These are phyloP conservation scores for Lactifluus subvellereus DNA, from an alignment of 768 basidiomycete genomes.

Conservation along the genomic window DNA sequence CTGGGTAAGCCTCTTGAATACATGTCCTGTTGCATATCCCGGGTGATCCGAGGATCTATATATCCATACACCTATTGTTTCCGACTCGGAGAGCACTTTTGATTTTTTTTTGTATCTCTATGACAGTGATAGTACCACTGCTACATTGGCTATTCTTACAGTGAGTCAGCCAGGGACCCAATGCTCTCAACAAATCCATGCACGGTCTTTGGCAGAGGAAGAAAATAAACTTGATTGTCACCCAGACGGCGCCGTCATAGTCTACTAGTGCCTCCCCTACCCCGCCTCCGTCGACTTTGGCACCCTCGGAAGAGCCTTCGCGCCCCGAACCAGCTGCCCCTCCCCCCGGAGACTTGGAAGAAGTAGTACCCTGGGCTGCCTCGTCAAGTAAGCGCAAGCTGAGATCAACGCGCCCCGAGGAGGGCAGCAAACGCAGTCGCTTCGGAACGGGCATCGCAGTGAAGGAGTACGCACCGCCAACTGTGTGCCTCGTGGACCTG, in stretches of 20 bases:
- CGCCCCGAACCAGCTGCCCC: not conserved
- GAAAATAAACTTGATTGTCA: conserved; percentile 40
- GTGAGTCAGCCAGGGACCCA: conserved; percentile 57
- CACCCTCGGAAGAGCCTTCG: no score
- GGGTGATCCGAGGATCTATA: no score
- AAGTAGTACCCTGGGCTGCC: conserved; percentile 22
- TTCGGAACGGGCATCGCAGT: conserved; percentile 30
- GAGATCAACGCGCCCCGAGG: no score
- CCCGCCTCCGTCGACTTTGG: no score
- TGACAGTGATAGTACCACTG: no score
- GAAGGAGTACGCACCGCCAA: conserved; percentile 41
- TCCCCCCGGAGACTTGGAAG: conserved; percentile 5
- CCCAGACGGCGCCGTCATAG: conserved; percentile 18
- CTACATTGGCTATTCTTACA: conserved; percentile 22
- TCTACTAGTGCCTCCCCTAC: conserved; percentile 27
- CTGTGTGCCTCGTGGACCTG: conserved; percentile 58
- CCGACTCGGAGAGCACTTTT: no score
- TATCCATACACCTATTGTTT: no score
- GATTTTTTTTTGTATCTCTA: no score
- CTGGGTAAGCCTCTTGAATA: no score
- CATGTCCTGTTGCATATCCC: no score
- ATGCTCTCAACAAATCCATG: conserved; percentile 72
- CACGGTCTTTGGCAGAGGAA: conserved; percentile 60
- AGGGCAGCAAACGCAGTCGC: conserved; percentile 20
- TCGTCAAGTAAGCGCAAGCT: conserved; percentile 25